phyloP scores from a whole-genome alignment of 768 basidiomycete species.

The Suillus luteus region DNA sequence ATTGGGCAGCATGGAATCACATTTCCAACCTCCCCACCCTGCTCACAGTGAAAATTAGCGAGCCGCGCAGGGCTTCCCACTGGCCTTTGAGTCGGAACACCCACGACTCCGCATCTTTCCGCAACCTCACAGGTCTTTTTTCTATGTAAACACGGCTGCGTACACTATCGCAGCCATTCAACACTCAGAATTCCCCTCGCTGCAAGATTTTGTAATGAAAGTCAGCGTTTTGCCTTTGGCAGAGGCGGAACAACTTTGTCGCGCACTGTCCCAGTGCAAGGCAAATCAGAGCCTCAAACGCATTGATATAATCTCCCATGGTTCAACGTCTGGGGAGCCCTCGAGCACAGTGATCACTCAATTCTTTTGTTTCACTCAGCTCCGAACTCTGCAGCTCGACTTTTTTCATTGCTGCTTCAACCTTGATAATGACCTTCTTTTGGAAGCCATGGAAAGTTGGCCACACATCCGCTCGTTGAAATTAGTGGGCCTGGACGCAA shows the following conservation, averaged over 20 bases:
- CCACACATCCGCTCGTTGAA: not conserved
- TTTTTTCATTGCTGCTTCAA: not conserved
- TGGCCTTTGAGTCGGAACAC: not conserved
- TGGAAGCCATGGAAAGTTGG: not conserved
- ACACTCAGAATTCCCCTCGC: not conserved
- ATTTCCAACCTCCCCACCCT: not conserved
- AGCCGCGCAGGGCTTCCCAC: accelerated
- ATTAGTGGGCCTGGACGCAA: not conserved
- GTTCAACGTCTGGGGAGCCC: not conserved
- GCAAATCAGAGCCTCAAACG: not conserved
- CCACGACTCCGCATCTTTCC: not conserved
- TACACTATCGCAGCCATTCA: not conserved
- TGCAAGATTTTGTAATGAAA: not conserved
- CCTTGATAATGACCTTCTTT: not conserved
- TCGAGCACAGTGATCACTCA: not conserved
- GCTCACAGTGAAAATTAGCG: not conserved
- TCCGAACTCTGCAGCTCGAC: not conserved
- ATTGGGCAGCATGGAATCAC: not conserved
- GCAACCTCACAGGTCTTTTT: not conserved
- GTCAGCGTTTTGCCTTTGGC: not conserved
- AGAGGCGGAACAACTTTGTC: not conserved
- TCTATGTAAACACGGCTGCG: not conserved
- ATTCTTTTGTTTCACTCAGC: not conserved
- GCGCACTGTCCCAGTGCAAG: not conserved
- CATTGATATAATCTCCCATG: not conserved